Percentiles rank a stretch among this genome's conserved stretches.
These are phyloP conservation scores for Colletotrichum sp. DNA, from an alignment of 2,329 filamentous ascomycete genomes.

Conservation along the genomic window DNA sequence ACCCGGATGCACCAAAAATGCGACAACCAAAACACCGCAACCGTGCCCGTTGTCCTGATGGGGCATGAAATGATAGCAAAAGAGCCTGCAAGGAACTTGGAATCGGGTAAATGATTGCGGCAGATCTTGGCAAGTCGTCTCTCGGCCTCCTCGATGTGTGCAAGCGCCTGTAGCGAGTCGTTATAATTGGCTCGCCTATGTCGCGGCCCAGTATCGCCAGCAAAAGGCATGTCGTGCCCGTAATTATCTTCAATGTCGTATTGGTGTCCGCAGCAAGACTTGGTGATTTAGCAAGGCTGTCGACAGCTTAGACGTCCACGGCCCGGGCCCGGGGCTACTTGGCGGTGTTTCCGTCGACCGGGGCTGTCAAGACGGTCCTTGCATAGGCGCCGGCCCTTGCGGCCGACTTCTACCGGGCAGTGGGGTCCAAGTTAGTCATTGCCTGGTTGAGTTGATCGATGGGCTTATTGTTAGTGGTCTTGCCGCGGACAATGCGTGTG, in stretches of 20 bases:
- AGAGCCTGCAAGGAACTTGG: neutral
- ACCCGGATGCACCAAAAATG: neutral
- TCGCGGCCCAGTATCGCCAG: accelerated
- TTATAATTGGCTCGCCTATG: neutral
- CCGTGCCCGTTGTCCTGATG: neutral
- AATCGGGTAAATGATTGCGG: neutral
- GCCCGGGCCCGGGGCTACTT: neutral
- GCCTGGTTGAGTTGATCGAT: neutral
- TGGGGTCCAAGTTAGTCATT: neutral
- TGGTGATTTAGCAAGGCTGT: neutral
- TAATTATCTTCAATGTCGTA: neutral
- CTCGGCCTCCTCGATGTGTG: neutral
- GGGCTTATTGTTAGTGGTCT: neutral
- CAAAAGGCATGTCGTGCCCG: accelerated
- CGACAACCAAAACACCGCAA: neutral
- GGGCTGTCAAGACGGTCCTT: neutral
- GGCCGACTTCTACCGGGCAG: neutral
- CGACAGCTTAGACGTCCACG: neutral
- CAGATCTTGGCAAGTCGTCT: neutral
- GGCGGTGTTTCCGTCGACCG: neutral
- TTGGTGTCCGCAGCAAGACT: neutral
- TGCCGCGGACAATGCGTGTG: neutral
- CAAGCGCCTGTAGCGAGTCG: neutral
- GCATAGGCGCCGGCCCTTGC: neutral
- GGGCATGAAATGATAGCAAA: neutral